Evolutionary conservation across 208 protist genomes (phyloP).

Genomic region (Herpetomonas tarakana): DNA sequence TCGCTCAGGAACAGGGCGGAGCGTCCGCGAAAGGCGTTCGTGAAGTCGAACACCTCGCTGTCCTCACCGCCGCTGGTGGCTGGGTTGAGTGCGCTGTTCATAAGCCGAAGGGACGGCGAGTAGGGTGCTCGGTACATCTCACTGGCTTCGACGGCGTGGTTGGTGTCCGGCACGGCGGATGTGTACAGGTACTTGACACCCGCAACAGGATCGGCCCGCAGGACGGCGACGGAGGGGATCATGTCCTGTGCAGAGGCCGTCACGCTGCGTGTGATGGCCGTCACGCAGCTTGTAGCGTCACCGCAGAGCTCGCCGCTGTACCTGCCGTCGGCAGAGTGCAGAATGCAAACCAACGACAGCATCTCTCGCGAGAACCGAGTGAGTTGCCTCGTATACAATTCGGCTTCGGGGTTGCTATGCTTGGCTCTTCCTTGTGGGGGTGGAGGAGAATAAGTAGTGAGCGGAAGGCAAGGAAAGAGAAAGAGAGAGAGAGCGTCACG

Average conservation of each 20-base stretch:
- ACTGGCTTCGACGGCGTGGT: conserved; percentile 32
- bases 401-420: too few species aligned
- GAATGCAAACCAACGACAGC: conserved; percentile 48
- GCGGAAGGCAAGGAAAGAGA: too few species aligned
- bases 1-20: conserved; percentile 7
- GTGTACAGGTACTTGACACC: conserved; percentile 63
- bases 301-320: conserved; percentile 44
- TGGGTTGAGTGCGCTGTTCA: not conserved
- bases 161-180: conserved; percentile 39
- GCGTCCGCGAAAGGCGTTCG: conserved; percentile 8
- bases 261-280: conserved; percentile 47
- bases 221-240: conserved; percentile 51
- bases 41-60: not conserved
- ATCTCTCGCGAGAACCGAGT: too few species aligned
- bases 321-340: conserved; percentile 48
- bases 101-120: not conserved
- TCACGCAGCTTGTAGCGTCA: conserved; percentile 40
- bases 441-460: too few species aligned
- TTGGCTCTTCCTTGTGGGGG: too few species aligned
- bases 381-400: too few species aligned
- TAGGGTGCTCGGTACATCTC: conserved; percentile 11
- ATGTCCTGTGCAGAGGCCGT: conserved; percentile 48
- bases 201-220: conserved; percentile 52
- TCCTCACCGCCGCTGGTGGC: not conserved
- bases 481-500: too few species aligned